phyloP scores from a whole-genome alignment of 2,329 filamentous ascomycete genomes.

The Neopestalotiopsis rosae region DNA sequence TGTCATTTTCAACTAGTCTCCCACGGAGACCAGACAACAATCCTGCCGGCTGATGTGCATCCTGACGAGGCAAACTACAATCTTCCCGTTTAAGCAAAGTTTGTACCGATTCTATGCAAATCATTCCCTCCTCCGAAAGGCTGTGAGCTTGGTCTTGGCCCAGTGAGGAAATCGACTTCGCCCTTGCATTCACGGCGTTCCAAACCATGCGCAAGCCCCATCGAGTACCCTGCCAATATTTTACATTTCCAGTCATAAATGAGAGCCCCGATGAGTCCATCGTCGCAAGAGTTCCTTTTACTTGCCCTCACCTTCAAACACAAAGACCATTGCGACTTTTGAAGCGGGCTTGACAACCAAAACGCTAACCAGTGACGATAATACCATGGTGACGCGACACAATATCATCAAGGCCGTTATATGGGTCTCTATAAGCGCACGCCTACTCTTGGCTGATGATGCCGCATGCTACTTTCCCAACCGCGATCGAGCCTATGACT shows the following conservation, averaged over 20 bases:
- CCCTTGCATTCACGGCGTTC: background rate
- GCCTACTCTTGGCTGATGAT: background rate
- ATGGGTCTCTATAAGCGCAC: background rate
- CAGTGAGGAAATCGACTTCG: background rate
- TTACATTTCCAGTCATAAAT: background rate
- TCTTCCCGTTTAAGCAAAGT: background rate
- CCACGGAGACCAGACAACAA: too few relatives aligned
- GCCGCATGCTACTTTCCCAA: background rate
- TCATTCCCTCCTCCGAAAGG: background rate
- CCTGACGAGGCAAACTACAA: background rate
- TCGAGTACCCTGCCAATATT: background rate
- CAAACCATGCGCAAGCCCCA: background rate
- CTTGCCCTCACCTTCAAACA: too few relatives aligned
- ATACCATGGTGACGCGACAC: background rate
- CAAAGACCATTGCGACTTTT: too few relatives aligned
- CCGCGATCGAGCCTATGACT: constrained; percentile 2
- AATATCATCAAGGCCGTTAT: background rate
- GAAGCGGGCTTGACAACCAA: too few relatives aligned
- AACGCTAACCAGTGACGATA: background rate
- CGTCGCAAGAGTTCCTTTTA: too few relatives aligned
- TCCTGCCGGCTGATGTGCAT: background rate
- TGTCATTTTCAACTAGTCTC: too few relatives aligned
- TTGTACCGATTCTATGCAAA: background rate
- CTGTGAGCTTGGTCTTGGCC: background rate
- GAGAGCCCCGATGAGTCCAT: too few relatives aligned